Conservation (phyloP, 2,329 filamentous ascomycete species). For the Trichoderma guizhouense region DNA sequence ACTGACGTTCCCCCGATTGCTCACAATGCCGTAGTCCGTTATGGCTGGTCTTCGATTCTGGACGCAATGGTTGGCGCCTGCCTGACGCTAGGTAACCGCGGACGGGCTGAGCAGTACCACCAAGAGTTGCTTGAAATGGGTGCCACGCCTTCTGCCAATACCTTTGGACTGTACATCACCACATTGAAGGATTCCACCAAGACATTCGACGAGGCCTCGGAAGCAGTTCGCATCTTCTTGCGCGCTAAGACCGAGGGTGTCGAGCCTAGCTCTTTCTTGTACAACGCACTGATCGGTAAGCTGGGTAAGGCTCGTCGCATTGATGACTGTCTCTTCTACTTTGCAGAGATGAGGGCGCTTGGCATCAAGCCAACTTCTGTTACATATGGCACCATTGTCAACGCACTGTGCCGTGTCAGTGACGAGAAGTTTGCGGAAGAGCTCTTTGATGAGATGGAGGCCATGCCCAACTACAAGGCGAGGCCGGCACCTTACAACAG, state of each 20-base stretch:
- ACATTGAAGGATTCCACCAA: conserved; percentile 95
- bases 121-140: conserved; percentile 90
- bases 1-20: conserved; percentile 80
- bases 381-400: conserved; percentile 97
- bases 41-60: conserved; percentile 94
- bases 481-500: conserved; percentile 97
- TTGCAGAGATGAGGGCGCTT: conserved; percentile 91
- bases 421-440: conserved; percentile 98
- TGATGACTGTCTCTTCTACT: conserved; percentile 97
- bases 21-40: conserved; percentile 83
- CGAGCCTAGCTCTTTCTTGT: conserved; percentile 92
- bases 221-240: conserved; percentile 96
- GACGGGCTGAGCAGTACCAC: conserved; percentile 80
- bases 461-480: conserved; percentile 97
- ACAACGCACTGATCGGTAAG: conserved; percentile 97
- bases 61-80: conserved; percentile 96
- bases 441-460: conserved; percentile 98
- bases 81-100: conserved; percentile 76
- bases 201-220: conserved; percentile 95
- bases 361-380: conserved; percentile 95
- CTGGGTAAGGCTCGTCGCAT: conserved; percentile 96
- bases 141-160: conserved; percentile 90
- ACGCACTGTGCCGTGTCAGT: conserved; percentile 92
- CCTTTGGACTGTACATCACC: conserved; percentile 98
- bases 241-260: conserved; percentile 91